phyloP scores from a whole-genome alignment of 495 filamentous ascomycete genomes.

The Filosporella fistucella region DNA sequence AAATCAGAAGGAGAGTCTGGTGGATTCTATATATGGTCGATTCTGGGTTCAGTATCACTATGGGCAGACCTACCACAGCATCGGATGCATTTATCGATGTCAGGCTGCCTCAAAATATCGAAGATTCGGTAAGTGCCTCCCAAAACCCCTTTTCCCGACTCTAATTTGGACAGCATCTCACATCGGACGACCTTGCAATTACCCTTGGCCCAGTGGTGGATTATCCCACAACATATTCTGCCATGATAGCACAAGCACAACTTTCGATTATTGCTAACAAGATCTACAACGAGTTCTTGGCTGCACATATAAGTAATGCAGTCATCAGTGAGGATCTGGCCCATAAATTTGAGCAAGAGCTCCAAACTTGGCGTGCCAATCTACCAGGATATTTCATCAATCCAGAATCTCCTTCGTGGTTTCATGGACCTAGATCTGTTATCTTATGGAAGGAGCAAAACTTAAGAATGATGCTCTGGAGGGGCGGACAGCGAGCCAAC shows the following conservation, averaged over 20 bases:
- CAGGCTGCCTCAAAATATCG: conserved; percentile 41
- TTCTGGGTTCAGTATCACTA: conserved; percentile 25
- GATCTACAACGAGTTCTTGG: conserved; percentile 28
- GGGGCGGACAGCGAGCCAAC: conserved; percentile 9
- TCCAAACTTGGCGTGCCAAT: conserved; percentile 20
- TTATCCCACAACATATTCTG: conserved; percentile 27
- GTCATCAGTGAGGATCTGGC: conserved; percentile 21
- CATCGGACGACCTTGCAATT: conserved; percentile 9
- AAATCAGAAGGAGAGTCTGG: conserved; percentile 25
- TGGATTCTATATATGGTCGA: conserved; percentile 25
- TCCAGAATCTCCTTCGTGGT: conserved; percentile 20
- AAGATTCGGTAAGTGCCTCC: conserved; percentile 33
- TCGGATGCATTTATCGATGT: conserved; percentile 48
- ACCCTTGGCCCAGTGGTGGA: conserved; percentile 19
- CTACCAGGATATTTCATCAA: conserved; percentile 12
- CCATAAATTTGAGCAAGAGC: conserved; percentile 23
- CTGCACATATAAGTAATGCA: conserved; percentile 13
- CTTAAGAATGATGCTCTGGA: conserved; percentile 28
- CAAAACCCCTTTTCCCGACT: background rate
- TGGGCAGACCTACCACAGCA: conserved; percentile 33
- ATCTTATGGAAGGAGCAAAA: conserved; percentile 29
- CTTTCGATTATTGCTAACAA: conserved; percentile 24
- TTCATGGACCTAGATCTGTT: conserved; percentile 23
- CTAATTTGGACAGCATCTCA: conserved; percentile 5
- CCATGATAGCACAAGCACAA: conserved; percentile 29